Base-by-base conservation (phyloP, 2,329 filamentous ascomycete genomes). In the Triangularia verruculosa region DNA sequence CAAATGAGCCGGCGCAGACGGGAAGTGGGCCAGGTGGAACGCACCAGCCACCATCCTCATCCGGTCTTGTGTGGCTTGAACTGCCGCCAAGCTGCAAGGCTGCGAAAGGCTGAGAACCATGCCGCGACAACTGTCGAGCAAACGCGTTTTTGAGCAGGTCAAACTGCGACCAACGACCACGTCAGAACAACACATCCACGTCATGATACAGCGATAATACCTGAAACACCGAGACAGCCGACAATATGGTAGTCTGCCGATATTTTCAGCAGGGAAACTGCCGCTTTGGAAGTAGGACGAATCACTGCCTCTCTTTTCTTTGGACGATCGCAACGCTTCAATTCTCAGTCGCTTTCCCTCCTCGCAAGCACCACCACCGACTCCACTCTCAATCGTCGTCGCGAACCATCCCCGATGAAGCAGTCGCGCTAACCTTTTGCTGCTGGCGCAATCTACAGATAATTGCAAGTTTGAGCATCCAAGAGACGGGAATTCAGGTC, bases 381-480 rank as follows among this genome's bases (percentile, higher is more conserved):
- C 20, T 17, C 47, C 52, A 32, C 8, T 28, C 22, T 52, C 13
- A 13, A 24, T n/a, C 34, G 24, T n/a, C 51, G 25, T 54, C 51
- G 27, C 51, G 51, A 27, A 54, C 6, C 22, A 12, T 24, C 53
- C 12, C 27, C 27, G 9, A 52, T 20, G 55, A 25, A 51, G 27
- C 43, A 6, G 20, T 51, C 55, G 11, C 32, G 59, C 64, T 65
- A 62, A 65, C 25, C 15, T 27, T 54, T 34, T 22, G 32, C 7
- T 54, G 13, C 39, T 28, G 22, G n/a, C 43, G n/a, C 2, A 47
- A 15, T 27, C 28, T 57, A 13, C 60, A 87, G 85, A 77, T 55
- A 78, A 72, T 57, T 87, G 85, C 71, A 78, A 81, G 61, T 84
- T 81, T 70, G 83, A 87, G 62, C 83, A 87, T 68, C 82, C 76